Conservation (phyloP, 176 grass and related monocot species). For the Aechmea fasciata region DNA sequence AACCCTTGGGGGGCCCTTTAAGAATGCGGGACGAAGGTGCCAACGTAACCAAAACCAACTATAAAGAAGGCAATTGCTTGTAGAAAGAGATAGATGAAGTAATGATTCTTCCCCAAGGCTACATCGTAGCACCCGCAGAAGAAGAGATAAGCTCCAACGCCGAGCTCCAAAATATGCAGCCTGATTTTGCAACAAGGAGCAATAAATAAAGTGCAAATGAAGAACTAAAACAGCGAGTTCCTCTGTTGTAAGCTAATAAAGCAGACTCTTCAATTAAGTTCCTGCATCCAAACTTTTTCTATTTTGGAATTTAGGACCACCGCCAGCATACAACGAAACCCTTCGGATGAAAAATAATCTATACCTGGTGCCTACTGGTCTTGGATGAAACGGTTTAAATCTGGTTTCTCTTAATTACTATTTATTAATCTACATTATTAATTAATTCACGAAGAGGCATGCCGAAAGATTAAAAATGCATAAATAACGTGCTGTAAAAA, state of each 20-base stretch:
- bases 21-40: slow-evolving; percentile 39
- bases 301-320: too few species aligned
- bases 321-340: too few species aligned
- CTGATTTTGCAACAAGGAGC: slow-evolving; percentile 26
- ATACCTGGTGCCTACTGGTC: too few species aligned
- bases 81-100: slow-evolving; percentile 56
- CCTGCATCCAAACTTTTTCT: too few species aligned
- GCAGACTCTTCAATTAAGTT: too few species aligned
- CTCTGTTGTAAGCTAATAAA: not conserved
- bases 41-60: slow-evolving; percentile 51
- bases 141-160: slow-evolving; percentile 47
- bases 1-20: slow-evolving; percentile 6
- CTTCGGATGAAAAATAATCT: too few species aligned
- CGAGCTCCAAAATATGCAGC: slow-evolving; percentile 60
- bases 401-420: too few species aligned
- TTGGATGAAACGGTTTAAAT: too few species aligned
- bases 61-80: slow-evolving; percentile 67
- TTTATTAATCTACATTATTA: too few species aligned
- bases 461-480: too few species aligned
- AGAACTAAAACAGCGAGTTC: not conserved
- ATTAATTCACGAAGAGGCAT: too few species aligned
- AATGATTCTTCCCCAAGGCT: slow-evolving; percentile 41
- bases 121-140: slow-evolving; percentile 66
- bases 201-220: not conserved
- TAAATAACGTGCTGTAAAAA: not conserved